Base-by-base conservation (phyloP, 139 green algal species). In the Tetratostichococcus sp. region DNA sequence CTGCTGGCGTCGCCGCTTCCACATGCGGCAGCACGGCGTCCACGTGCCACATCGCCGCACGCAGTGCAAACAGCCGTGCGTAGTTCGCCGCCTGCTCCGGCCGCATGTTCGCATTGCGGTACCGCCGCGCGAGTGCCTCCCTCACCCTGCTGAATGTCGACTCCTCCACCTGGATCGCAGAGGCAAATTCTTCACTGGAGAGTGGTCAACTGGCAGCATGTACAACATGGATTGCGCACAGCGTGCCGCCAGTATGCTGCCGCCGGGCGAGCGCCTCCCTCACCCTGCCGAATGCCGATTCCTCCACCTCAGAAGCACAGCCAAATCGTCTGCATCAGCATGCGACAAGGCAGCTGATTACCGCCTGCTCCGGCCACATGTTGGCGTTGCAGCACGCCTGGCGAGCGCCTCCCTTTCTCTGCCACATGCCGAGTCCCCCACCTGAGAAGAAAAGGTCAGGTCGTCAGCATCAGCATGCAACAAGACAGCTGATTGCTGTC, bases 171-270 rank as follows among this genome's bases (percentile, higher is more conserved):
- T 76, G 31, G 1, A 3, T 26, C 1, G 6, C 32, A 30, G 14
- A 62, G n/a, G n/a, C n/a, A n/a, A n/a, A n/a, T n/a, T n/a, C n/a
- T n/a, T n/a, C n/a, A n/a, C n/a, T n/a, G n/a, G n/a, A n/a, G n/a
- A n/a, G n/a, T n/a, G n/a, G n/a, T n/a, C n/a, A n/a, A n/a, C n/a
- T n/a, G n/a, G n/a, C n/a, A n/a, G n/a, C n/a, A n/a, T n/a, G n/a
- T n/a, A n/a, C n/a, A n/a, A n/a, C n/a, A n/a, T n/a, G n/a, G n/a
- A n/a, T n/a, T n/a, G n/a, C n/a, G n/a, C n/a, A n/a, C n/a, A n/a
- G n/a, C n/a, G n/a, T n/a, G n/a, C n/a, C n/a, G n/a, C n/a, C 85
- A 83, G 98, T 98, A 65, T 80, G 80, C 84, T 95, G 95, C 76
- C 87, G 84, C 1, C 89, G 80, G n/a, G 85, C 72, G 67, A 94